Conservation (phyloP, 495 filamentous ascomycete species). For the Trichoderma erinaceum region DNA sequence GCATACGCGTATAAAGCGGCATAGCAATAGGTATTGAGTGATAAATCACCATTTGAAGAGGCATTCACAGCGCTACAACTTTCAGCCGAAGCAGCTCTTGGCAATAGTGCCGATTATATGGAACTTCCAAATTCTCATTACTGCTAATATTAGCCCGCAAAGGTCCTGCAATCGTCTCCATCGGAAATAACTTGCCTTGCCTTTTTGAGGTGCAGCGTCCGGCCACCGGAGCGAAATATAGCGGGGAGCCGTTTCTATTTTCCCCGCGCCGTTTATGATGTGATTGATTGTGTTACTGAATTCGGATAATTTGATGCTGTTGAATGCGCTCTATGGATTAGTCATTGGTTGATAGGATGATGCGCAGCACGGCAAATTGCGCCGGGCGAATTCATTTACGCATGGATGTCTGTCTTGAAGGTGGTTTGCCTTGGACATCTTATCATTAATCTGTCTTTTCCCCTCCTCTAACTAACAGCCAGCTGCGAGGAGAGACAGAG, state of each 20-base stretch:
- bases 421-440: neutral
- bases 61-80: neutral
- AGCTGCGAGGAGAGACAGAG: neutral
- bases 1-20: neutral
- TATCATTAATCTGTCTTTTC: neutral
- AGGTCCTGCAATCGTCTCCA: neutral
- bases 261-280: neutral
- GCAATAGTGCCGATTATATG: neutral
- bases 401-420: neutral
- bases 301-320: neutral
- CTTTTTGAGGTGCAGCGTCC: neutral
- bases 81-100: neutral
- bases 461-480: neutral
- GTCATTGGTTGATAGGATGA: neutral
- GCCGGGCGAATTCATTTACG: neutral
- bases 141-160: neutral
- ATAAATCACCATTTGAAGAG: neutral
- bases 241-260: neutral
- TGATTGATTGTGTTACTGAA: neutral
- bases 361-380: neutral
- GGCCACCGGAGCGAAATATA: neutral
- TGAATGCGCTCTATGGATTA: neutral
- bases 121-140: too few species aligned
- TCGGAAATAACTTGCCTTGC: slow-evolving; percentile 1
- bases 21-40: neutral